A percentile compares a stretch with the other conserved stretches of the same genome.
phyloP scores from a whole-genome alignment of 345 rosid species.

The Gynandropsis gynandra region DNA sequence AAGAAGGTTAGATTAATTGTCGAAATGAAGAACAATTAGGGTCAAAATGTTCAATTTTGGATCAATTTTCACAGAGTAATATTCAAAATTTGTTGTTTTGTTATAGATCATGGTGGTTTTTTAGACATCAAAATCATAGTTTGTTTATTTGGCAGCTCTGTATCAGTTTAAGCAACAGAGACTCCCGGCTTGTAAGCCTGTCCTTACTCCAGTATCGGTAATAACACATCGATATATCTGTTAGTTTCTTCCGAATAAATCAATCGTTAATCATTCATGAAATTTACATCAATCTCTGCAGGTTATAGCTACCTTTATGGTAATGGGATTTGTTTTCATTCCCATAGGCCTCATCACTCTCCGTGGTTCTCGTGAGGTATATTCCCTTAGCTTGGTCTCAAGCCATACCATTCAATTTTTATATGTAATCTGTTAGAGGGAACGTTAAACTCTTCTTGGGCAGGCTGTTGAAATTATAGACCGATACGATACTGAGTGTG shows the following conservation, averaged over 20 bases:
- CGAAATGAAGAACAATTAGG: no score
- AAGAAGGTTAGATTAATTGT: no score
- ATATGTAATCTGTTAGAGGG: neutral
- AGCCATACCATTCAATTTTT: neutral
- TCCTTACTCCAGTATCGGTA: slow-evolving; percentile 67
- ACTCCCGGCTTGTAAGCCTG: slow-evolving; percentile 90
- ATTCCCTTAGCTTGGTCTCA: slow-evolving; percentile 3
- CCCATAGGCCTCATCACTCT: slow-evolving; percentile 61
- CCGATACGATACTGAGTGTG: slow-evolving; percentile 63
- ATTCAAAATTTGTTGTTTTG: neutral
- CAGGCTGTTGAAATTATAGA: slow-evolving; percentile 70
- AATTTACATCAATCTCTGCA: slow-evolving; percentile 22
- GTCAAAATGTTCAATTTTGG: no score
- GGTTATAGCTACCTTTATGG: slow-evolving; percentile 52
- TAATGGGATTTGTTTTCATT: slow-evolving; percentile 49
- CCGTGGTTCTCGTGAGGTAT: slow-evolving; percentile 58
- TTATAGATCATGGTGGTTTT: slow-evolving; percentile 8
- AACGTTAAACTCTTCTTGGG: slow-evolving; percentile 13
- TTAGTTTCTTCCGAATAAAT: neutral
- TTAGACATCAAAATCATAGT: slow-evolving; percentile 5
- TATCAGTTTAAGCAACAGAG: slow-evolving; percentile 61
- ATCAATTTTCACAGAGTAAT: no score
- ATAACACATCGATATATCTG: slow-evolving; percentile 6
- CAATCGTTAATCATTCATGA: slow-evolving; percentile 1
- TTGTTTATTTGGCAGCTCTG: slow-evolving; percentile 36